Conservation (phyloP, 2,329 filamentous ascomycete genomes). For the Hypocreales sp. region DNA sequence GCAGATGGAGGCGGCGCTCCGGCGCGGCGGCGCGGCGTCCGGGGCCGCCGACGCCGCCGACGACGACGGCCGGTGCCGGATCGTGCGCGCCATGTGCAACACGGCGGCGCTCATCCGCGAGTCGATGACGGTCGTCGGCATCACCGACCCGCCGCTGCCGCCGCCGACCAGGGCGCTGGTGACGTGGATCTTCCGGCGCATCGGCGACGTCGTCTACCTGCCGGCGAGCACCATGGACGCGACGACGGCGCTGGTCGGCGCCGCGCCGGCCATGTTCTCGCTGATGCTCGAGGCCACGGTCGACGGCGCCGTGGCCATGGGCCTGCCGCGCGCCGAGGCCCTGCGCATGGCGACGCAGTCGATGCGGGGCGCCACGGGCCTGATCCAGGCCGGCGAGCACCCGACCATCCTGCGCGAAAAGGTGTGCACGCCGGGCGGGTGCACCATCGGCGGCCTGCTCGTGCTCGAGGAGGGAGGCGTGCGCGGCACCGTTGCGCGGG, state of each 20-base stretch:
- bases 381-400: constrained; percentile 59
- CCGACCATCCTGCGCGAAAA: constrained; percentile 61
- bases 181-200: constrained; percentile 61
- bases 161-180: constrained; percentile 39
- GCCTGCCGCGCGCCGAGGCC: constrained; percentile 55
- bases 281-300: constrained; percentile 61
- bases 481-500: constrained; percentile 49
- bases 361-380: constrained; percentile 55
- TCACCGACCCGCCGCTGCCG: constrained; percentile 40
- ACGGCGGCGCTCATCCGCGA: constrained; percentile 65
- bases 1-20: constrained; percentile 51
- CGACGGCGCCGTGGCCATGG: constrained; percentile 68
- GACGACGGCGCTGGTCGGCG: constrained; percentile 58
- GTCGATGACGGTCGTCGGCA: constrained; percentile 69
- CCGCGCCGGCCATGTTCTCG: constrained; percentile 61
- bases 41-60: constrained; percentile 35
- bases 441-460: constrained; percentile 59
- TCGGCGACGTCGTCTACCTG: constrained; percentile 55
- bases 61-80: constrained; percentile 36
- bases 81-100: constrained; percentile 76
- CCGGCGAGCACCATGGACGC: constrained; percentile 56
- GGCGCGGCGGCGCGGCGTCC: constrained; percentile 40
- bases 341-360: constrained; percentile 66
- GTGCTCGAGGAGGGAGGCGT: constrained; percentile 60
- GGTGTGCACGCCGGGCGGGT: constrained; percentile 63